Conservation (phyloP, 1,139 yeast species). For the Pichia sp. region DNA sequence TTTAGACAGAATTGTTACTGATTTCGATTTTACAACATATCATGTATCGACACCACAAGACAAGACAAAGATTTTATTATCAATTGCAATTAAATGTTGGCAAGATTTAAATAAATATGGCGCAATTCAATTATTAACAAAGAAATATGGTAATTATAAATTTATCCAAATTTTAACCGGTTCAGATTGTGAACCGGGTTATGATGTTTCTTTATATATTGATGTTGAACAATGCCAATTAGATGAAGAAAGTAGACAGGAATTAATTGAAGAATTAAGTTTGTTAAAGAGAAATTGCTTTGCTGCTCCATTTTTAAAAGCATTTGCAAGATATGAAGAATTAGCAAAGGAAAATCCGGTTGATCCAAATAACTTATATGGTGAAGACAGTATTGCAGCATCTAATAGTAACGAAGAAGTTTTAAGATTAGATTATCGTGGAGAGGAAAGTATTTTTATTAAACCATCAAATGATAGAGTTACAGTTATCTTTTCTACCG, state of each 20-base stretch:
- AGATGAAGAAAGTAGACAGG: conserved; percentile 40
- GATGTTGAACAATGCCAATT: conserved; percentile 42
- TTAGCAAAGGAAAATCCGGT: conserved; percentile 50
- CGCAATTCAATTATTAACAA: conserved; percentile 40
- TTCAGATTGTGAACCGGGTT: conserved; percentile 58
- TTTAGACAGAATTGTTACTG: conserved; percentile 87
- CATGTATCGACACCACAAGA: conserved; percentile 81
- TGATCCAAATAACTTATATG: conserved; percentile 34
- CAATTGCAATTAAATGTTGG: conserved; percentile 74
- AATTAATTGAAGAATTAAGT: conserved; percentile 45
- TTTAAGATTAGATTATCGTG: conserved; percentile 79
- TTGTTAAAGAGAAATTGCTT: conserved; percentile 77
- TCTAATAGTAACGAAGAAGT: conserved; percentile 49
- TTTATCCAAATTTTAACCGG: conserved; percentile 29
- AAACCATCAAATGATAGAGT: conserved; percentile 94
- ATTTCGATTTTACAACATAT: conserved; percentile 92
- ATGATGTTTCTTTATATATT: conserved; percentile 70
- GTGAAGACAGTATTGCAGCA: conserved; percentile 39
- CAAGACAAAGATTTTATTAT: conserved; percentile 58
- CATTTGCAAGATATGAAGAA: conserved; percentile 72
- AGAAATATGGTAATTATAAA: conserved; percentile 35
- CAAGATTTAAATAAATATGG: conserved; percentile 65
- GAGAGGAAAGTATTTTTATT: conserved; percentile 85
- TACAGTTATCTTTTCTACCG: conserved; percentile 90
- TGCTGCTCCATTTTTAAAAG: conserved; percentile 89